Conservation (phyloP, 306 rosid species). For the Ammopiptanthus mongolicus region DNA sequence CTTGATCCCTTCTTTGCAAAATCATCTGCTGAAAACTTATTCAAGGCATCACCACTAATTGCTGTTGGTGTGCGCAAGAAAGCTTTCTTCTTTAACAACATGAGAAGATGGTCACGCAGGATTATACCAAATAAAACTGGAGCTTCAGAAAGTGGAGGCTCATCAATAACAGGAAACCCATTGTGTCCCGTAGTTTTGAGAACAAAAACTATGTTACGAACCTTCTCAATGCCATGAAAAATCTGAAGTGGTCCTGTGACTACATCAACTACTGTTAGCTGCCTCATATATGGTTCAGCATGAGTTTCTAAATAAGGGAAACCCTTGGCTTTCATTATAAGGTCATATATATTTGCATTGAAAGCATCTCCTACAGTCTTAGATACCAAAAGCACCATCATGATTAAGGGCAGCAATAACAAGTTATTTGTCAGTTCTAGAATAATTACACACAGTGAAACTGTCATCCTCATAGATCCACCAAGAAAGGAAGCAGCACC, state of each 20-base stretch:
- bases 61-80: conserved; percentile 42
- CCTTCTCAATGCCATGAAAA: conserved; percentile 80
- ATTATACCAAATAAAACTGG: conserved; percentile 70
- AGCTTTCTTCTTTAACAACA: conserved; percentile 69
- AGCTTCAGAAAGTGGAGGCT: conserved; percentile 55
- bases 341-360: conserved; percentile 74
- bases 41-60: conserved; percentile 23
- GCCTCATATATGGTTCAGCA: conserved; percentile 92
- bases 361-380: conserved; percentile 86
- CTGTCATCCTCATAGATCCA: conserved; percentile 94
- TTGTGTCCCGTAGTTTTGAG: conserved; percentile 68
- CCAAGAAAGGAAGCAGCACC: conserved; percentile 95
- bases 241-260: conserved; percentile 83
- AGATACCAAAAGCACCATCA: conserved; percentile 85
- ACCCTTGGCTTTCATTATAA: conserved; percentile 92
- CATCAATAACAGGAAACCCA: conserved; percentile 88
- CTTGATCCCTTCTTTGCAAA: conserved; percentile 72
- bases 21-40: conserved; percentile 51
- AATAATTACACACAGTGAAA: conserved; percentile 82
- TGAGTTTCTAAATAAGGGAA: conserved; percentile 83
- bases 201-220: conserved; percentile 59
- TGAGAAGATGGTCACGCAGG: conserved; percentile 75
- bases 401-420: conserved; percentile 72
- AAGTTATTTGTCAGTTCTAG: conserved; percentile 89
- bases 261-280: conserved; percentile 69